Evolutionary conservation across 176 grass and related monocot species (phyloP).

Genomic region (Cenchrus americanus): DNA sequence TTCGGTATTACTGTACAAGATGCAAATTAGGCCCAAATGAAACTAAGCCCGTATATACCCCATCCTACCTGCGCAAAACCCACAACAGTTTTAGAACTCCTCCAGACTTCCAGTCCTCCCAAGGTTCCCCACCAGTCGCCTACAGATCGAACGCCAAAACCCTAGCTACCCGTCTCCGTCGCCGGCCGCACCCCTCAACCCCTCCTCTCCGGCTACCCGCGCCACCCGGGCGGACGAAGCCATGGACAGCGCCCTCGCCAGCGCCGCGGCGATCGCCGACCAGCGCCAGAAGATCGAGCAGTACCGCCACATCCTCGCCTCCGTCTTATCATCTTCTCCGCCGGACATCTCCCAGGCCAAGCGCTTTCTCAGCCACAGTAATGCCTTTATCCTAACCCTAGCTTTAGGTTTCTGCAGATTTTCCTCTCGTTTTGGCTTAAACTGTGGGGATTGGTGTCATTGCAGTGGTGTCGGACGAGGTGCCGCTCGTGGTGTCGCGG

Average conservation of each 20-base stretch:
- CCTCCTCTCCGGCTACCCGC: background rate
- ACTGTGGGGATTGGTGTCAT: conserved; percentile 8
- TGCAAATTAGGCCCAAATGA: background rate
- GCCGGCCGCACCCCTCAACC: conserved; percentile 21
- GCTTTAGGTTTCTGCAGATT: fast-evolving
- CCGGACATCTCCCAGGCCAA: conserved; percentile 87
- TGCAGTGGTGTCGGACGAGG: conserved; percentile 93
- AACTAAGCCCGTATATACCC: background rate
- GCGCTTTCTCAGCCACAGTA: conserved; percentile 98
- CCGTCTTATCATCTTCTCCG: conserved; percentile 76
- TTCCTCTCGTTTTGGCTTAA: background rate
- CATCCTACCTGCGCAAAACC: background rate
- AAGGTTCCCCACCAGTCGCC: background rate
- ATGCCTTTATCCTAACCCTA: background rate
- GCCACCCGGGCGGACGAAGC: background rate
- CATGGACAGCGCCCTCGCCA: conserved; percentile 83
- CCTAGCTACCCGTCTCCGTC: conserved; percentile 32
- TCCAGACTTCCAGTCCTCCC: background rate
- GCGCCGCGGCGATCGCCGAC: conserved; percentile 72
- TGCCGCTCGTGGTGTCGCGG: conserved; percentile 95
- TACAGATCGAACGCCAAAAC: conserved; percentile 47
- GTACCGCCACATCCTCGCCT: conserved; percentile 94
- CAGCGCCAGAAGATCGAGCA: conserved; percentile 98
- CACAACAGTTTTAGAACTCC: background rate
- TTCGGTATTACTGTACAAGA: no score